Conservation (phyloP, 352 stramenopile genomes). For the Globisporangium orthogonon region DNA sequence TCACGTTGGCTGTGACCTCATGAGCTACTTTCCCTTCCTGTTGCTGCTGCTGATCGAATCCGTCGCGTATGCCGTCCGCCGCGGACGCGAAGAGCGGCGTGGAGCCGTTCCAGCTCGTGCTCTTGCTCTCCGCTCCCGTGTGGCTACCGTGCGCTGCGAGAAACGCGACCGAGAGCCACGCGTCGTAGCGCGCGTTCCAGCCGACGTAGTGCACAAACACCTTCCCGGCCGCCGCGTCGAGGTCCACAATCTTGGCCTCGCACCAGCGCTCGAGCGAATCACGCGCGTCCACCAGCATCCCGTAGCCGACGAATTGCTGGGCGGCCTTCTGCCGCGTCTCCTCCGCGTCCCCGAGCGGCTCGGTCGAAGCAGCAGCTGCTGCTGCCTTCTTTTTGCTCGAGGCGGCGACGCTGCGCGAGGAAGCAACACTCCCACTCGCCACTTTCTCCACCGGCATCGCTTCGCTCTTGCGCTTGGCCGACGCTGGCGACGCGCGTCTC, state of each 20-base stretch:
- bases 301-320: conserved; percentile 22
- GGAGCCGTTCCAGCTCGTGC: conserved; percentile 45
- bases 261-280: conserved; percentile 48
- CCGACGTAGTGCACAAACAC: conserved; percentile 72
- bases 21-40: background rate
- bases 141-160: conserved; percentile 50
- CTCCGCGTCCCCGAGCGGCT: conserved; percentile 4
- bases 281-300: conserved; percentile 53
- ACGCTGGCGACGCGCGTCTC: conserved; percentile 1
- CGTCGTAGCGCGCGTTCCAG: conserved; percentile 70
- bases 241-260: conserved; percentile 50
- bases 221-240: conserved; percentile 25
- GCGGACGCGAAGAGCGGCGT: conserved; percentile 27
- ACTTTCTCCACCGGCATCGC: background rate
- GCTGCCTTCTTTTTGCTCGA: conserved; percentile 9
- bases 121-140: conserved; percentile 24
- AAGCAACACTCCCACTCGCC: conserved; percentile 15
- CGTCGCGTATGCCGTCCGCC: background rate
- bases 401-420: background rate
- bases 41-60: background rate
- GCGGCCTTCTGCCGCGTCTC: conserved; percentile 4
- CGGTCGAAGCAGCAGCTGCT: conserved; percentile 6
- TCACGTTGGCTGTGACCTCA: background rate
- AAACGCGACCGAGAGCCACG: conserved; percentile 39
- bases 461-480: background rate